These are phyloP conservation scores for Debaryomyces udenii DNA, from an alignment of 1,139 yeast species.

Conservation along the genomic window DNA sequence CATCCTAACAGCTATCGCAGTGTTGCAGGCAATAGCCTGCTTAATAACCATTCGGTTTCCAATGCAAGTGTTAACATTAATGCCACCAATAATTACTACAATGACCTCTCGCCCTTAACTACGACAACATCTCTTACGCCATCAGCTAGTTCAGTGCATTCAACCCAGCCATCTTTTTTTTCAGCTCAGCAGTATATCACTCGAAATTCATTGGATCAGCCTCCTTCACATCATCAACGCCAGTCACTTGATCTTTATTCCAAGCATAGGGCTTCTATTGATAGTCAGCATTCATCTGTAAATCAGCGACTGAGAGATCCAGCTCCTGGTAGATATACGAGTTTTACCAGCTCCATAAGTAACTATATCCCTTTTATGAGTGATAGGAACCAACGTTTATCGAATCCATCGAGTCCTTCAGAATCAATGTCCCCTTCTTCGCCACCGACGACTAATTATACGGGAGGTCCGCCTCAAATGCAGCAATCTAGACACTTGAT, in stretches of 20 bases:
- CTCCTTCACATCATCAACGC: slow-evolving; percentile 33
- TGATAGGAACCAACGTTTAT: slow-evolving; percentile 34
- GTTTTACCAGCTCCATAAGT: slow-evolving; percentile 43
- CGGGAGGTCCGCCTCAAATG: slow-evolving; percentile 20
- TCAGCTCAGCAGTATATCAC: slow-evolving; percentile 49
- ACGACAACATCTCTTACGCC: slow-evolving; percentile 51
- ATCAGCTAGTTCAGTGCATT: slow-evolving; percentile 44
- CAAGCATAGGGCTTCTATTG: slow-evolving; percentile 32
- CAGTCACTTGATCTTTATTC: slow-evolving; percentile 39
- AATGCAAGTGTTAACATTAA: slow-evolving; percentile 9
- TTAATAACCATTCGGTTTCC: slow-evolving; percentile 12
- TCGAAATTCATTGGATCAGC: slow-evolving; percentile 43
- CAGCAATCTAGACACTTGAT: slow-evolving; percentile 40
- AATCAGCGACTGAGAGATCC: slow-evolving; percentile 20
- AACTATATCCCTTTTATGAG: slow-evolving; percentile 51
- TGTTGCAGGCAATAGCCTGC: slow-evolving; percentile 17
- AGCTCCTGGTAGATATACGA: slow-evolving; percentile 32
- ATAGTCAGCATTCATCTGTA: slow-evolving; percentile 20
- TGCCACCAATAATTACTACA: slow-evolving; percentile 13
- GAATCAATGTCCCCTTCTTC: slow-evolving; percentile 13
- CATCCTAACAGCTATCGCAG: slow-evolving; percentile 10
- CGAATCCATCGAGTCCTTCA: slow-evolving; percentile 25
- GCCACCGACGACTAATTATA: slow-evolving; percentile 15
- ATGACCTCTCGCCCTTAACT: slow-evolving; percentile 47
- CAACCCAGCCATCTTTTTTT: slow-evolving; percentile 49